Evolutionary conservation across 768 basidiomycete genomes (phyloP), one percentile per base, ranked within the genome.

Genomic region (Thelephora ganbajun): DNA sequence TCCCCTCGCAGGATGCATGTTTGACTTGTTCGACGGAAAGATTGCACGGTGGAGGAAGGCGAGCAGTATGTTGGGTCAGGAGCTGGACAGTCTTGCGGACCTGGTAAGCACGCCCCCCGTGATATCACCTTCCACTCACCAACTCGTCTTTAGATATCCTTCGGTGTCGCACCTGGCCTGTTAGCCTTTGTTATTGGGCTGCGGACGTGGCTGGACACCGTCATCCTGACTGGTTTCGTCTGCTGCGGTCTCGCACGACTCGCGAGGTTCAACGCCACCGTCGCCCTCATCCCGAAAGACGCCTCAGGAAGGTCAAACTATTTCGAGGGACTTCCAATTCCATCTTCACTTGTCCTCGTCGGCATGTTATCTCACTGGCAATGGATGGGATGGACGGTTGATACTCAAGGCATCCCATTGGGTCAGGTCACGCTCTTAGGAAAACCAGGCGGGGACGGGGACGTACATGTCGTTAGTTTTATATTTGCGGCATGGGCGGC

Each of bases 291-390:
- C 20, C 94, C 94, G 1, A 93, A 92, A 63, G 86, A 92, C 59
- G 66, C 63, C 6, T 72, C 72, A 26, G 94, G 96, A 49, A 98
- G 97, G 62, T 73, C 86, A 13, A 81, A 82, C 57, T 98, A 93
- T 69, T 99, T 98, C 61, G 96, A 98, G 66, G 96, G 96, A 5
- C 76, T 99, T 18, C 96, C 96, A 20, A 98, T 99, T 51, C 96
- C 96, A 1, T 87, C 88, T 0, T 86, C 87, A 11, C 73, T 99
- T 42, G 74, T 59, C 11, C 72, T 99, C 48, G 92, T 96, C 48
- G 77, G 68, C 16, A 56, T 86, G 23, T 67, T 98, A 63, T 80
- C 82, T 26, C 84, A 77, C 57, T 94, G 88, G 86, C 76, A 79
- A 35, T 80, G 76, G 55, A 72, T 79, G 44, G 92, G 88, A 11